A percentile compares a stretch with the other conserved stretches of the same genome.
These are phyloP conservation scores for Parachaetomium inaequale DNA, from an alignment of 495 filamentous ascomycete genomes.

Conservation along the genomic window DNA sequence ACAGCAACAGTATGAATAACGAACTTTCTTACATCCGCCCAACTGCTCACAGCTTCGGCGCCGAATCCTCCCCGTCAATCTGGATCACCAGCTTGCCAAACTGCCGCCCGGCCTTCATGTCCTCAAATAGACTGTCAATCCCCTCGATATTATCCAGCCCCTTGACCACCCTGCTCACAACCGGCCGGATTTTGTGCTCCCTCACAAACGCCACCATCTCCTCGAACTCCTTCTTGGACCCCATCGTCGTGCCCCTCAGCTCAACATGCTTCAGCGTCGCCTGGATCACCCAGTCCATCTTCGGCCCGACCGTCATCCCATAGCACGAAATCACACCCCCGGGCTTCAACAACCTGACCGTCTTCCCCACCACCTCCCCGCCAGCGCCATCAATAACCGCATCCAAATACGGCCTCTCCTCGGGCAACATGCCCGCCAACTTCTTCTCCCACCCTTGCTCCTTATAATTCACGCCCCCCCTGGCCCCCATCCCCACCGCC, in stretches of 20 bases:
- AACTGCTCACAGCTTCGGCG: slow-evolving; percentile 23
- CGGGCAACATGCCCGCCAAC: slow-evolving; percentile 54
- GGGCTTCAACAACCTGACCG: slow-evolving; percentile 52
- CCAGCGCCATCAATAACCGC: slow-evolving; percentile 74
- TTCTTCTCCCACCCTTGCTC: slow-evolving; percentile 65
- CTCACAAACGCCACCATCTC: slow-evolving; percentile 75
- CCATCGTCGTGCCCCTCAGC: slow-evolving; percentile 69
- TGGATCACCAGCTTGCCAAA: slow-evolving; percentile 73
- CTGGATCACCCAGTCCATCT: slow-evolving; percentile 66
- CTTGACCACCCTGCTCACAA: slow-evolving; percentile 58
- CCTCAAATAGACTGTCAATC: slow-evolving; percentile 67
- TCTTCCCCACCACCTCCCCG: slow-evolving; percentile 62
- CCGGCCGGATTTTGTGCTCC: slow-evolving; percentile 58
- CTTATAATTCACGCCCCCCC: slow-evolving; percentile 66
- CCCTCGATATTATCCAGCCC: slow-evolving; percentile 62
- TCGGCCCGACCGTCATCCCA: slow-evolving; percentile 73
- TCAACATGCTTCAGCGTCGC: slow-evolving; percentile 76
- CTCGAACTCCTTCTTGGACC: slow-evolving; percentile 66
- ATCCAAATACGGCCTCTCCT: slow-evolving; percentile 59
- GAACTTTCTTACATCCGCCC: too few relatives aligned
- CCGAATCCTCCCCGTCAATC: slow-evolving; percentile 29
- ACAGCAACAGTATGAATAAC: too few relatives aligned
- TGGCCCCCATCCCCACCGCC: slow-evolving; percentile 60
- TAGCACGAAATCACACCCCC: slow-evolving; percentile 69
- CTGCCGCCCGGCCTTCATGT: slow-evolving; percentile 70